Conservation (phyloP, 257 asterid genomes). For the Ophiorrhiza pumila region DNA sequence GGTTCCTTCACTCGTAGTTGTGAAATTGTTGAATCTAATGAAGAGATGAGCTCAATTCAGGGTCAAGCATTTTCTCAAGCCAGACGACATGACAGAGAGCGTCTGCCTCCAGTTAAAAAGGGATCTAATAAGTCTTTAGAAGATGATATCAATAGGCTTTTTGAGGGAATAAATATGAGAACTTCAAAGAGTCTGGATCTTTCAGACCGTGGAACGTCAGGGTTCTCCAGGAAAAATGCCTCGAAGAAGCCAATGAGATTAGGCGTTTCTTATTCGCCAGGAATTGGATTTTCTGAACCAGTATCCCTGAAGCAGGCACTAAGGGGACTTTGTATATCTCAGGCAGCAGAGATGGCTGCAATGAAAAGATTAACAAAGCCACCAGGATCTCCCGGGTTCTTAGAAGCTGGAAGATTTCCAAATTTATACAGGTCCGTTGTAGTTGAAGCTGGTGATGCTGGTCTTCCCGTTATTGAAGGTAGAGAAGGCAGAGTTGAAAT, state of each 20-base stretch:
- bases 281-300: slow-evolving; percentile 77
- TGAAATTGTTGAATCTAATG: slow-evolving; percentile 69
- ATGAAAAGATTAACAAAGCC: slow-evolving; percentile 57
- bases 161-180: slow-evolving; percentile 41
- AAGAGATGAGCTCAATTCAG: slow-evolving; percentile 32
- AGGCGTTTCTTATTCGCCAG: slow-evolving; percentile 62
- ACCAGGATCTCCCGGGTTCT: slow-evolving; percentile 71
- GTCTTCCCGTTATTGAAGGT: slow-evolving; percentile 24
- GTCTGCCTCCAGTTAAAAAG: slow-evolving; percentile 43
- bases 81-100: slow-evolving; percentile 26
- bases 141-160: slow-evolving; percentile 49
- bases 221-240: slow-evolving; percentile 33
- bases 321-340: slow-evolving; percentile 93
- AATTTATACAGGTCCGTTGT: slow-evolving; percentile 42
- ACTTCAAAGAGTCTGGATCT: slow-evolving; percentile 46
- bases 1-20: slow-evolving; percentile 51
- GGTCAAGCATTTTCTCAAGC: slow-evolving; percentile 22
- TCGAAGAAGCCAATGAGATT: slow-evolving; percentile 74
- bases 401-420: slow-evolving; percentile 49
- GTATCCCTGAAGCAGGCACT: slow-evolving; percentile 84
- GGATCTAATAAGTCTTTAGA: slow-evolving; percentile 31
- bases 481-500: slow-evolving; percentile 30
- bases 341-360: slow-evolving; percentile 92
- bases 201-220: slow-evolving; percentile 28
- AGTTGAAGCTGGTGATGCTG: slow-evolving; percentile 44